Percentiles rank a stretch among this genome's conserved stretches.
phyloP scores from a whole-genome alignment of 371 early-diverging fungal genomes.

The Lichtheimia corymbifera region DNA sequence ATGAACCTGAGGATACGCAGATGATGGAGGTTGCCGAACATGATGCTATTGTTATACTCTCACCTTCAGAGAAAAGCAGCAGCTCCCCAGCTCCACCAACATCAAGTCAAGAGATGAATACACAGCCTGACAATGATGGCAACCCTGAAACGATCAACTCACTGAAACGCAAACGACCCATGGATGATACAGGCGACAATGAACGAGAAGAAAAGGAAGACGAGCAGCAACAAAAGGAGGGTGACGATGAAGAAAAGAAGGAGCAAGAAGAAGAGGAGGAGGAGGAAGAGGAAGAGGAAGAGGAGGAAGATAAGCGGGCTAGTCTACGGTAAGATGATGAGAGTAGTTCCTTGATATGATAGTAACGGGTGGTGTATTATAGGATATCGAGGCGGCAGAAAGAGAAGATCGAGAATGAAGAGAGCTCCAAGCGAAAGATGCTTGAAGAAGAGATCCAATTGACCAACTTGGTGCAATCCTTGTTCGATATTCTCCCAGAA shows the following conservation, averaged over 20 bases:
- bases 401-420: conserved; percentile 59
- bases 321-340: conserved; percentile 46
- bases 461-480: conserved; percentile 32
- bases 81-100: background rate
- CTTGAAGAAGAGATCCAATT: conserved; percentile 55
- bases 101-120: background rate
- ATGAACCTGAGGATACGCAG: background rate
- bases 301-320: conserved; percentile 49
- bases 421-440: conserved; percentile 52
- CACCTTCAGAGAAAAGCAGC: too few relatives aligned
- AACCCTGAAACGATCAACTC: background rate
- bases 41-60: too few relatives aligned
- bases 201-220: conserved; percentile 4
- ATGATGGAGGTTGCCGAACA: background rate
- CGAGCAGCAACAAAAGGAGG: conserved; percentile 18
- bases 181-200: background rate
- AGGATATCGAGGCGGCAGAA: conserved; percentile 64
- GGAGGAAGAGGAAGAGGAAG: conserved; percentile 26
- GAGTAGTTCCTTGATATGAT: background rate
- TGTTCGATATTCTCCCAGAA: conserved; percentile 30
- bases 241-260: background rate
- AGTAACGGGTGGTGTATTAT: background rate
- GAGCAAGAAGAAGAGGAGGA: conserved; percentile 9
- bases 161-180: background rate
- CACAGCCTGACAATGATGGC: background rate